A percentile compares a stretch with the other conserved stretches of the same genome.
Conservation (phyloP, 257 asterid genomes). For the Ballota nigra region DNA sequence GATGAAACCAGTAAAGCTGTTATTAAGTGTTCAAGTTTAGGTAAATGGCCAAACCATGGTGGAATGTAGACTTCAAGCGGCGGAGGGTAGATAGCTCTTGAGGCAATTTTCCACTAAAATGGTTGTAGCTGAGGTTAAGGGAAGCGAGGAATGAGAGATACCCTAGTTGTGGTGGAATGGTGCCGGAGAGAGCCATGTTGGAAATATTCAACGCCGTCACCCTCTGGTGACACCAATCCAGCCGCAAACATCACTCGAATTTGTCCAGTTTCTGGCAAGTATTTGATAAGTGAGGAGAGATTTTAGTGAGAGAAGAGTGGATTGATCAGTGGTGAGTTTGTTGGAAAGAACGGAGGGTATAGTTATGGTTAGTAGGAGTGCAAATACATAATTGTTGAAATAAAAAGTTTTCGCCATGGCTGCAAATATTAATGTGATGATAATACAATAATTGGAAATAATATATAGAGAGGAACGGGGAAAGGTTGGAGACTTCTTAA, state of each 20-base stretch:
- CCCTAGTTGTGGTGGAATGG: background rate
- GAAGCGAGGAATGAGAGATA: background rate
- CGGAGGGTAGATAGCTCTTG: background rate
- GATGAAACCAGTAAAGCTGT: background rate
- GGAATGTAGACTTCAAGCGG: background rate
- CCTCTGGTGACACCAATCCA: slow-evolving; percentile 5
- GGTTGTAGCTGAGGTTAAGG: background rate
- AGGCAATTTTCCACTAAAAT: background rate
- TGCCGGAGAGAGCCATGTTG: background rate
- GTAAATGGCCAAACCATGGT: background rate
- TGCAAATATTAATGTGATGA: too few species aligned
- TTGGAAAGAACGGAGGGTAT: background rate
- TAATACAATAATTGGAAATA: too few species aligned
- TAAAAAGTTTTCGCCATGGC: background rate
- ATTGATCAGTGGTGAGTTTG: slow-evolving; percentile 9
- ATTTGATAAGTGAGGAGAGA: background rate
- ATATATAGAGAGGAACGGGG: too few species aligned
- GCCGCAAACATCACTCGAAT: background rate
- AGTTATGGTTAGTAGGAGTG: background rate
- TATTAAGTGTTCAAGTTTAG: background rate
- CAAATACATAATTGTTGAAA: background rate
- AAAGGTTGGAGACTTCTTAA: too few species aligned
- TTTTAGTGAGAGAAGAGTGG: slow-evolving; percentile 16
- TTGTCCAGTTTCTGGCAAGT: slow-evolving; percentile 13
- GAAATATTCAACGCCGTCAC: slow-evolving; percentile 16